These are phyloP conservation scores for Naganishia albida DNA, from an alignment of 1,284 basidiomycete species.

Conservation along the genomic window DNA sequence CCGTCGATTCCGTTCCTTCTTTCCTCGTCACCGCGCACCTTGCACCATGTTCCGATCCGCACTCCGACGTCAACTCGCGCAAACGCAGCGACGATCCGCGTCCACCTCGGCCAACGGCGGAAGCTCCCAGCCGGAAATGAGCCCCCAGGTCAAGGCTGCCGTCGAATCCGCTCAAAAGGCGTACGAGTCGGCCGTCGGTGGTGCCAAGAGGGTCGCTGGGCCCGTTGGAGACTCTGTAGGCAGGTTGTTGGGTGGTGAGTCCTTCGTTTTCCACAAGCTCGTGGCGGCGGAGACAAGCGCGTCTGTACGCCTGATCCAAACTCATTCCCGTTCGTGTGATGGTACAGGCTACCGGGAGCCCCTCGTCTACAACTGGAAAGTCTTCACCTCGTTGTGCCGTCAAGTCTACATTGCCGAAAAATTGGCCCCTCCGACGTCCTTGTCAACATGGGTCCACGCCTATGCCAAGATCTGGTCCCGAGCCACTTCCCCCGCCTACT, in stretches of 20 bases:
- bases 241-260: constrained; percentile 51
- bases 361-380: constrained; percentile 77
- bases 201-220: constrained; percentile 50
- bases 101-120: constrained; percentile 35
- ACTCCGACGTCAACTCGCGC: constrained; percentile 29
- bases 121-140: constrained; percentile 35
- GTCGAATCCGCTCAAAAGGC: constrained; percentile 47
- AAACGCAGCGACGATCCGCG: constrained; percentile 33
- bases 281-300: not conserved
- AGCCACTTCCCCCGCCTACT: constrained; percentile 67
- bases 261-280: no score
- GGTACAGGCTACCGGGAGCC: constrained; percentile 78
- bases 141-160: constrained; percentile 50
- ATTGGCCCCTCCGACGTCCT: constrained; percentile 74
- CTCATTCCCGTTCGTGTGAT: no score
- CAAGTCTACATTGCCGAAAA: constrained; percentile 88
- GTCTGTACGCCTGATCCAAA: not conserved
- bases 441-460: constrained; percentile 65
- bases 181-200: constrained; percentile 42
- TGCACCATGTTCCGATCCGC: constrained; percentile 26
- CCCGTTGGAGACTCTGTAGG: constrained; percentile 52
- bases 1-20: constrained; percentile 35
- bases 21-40: constrained; percentile 32
- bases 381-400: constrained; percentile 79
- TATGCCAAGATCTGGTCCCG: constrained; percentile 74